These are phyloP conservation scores for Malus asiatica DNA, from an alignment of 306 rosid species.

Conservation along the genomic window DNA sequence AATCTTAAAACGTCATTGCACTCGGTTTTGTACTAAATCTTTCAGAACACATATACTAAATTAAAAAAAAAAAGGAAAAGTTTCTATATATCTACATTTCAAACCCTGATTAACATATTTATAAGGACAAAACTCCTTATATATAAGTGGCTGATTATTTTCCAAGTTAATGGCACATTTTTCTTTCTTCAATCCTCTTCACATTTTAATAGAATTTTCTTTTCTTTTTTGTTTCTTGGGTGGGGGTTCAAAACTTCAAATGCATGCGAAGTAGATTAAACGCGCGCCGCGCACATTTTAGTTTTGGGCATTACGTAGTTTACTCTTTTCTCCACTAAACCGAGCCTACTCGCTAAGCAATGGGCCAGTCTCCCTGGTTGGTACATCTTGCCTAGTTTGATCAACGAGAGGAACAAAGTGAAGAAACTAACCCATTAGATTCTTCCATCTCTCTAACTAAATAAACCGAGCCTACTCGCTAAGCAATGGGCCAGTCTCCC, in stretches of 20 bases:
- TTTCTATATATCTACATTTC: not conserved
- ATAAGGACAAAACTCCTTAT: not conserved
- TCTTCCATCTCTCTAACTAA: no score
- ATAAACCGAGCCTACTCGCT: no score
- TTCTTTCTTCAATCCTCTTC: not conserved
- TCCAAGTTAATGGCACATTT: not conserved
- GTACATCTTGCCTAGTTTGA: no score
- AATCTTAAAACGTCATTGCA: no score
- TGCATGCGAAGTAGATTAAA: conserved; percentile 2
- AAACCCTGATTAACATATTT: not conserved
- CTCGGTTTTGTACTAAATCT: no score
- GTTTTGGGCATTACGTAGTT: not conserved
- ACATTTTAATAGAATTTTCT: not conserved
- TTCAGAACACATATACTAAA: not conserved
- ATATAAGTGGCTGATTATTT: not conserved
- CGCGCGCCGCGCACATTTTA: not conserved
- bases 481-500: no score
- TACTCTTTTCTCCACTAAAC: not conserved
- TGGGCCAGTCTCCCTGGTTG: no score
- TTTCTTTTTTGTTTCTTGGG: not conserved
- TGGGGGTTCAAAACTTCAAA: not conserved
- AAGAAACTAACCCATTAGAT: no score
- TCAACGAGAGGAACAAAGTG: no score
- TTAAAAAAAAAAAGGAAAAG: not conserved
- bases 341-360: no score